These are phyloP conservation scores for Jackrogersella minutella DNA, from an alignment of 495 filamentous ascomycete genomes.

Conservation along the genomic window DNA sequence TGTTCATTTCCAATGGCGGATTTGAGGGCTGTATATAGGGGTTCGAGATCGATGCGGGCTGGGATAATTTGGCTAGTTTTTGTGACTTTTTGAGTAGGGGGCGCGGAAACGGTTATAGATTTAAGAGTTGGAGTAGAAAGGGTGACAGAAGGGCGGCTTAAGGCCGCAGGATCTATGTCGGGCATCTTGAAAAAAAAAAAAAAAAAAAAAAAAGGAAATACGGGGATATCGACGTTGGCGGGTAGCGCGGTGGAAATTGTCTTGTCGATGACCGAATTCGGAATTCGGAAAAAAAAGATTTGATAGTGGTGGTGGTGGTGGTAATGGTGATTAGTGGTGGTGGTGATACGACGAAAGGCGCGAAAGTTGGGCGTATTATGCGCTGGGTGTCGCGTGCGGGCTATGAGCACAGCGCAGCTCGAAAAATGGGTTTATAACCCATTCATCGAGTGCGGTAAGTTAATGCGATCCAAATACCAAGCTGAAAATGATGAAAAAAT, in stretches of 20 bases:
- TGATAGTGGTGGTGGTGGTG: conserved; percentile 21
- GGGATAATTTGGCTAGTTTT: conserved; percentile 73
- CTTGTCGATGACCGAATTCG: conserved; percentile 12
- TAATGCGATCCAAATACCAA: conserved; percentile 51
- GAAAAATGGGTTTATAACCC: conserved; percentile 45
- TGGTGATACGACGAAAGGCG: conserved; percentile 25
- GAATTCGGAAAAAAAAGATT: conserved; percentile 17
- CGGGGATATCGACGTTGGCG: conserved; percentile 15
- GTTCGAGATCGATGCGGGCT: conserved; percentile 87
- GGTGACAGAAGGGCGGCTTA: conserved; percentile 72
- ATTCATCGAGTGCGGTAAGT: conserved; percentile 36
- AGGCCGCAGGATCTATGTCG: conserved; percentile 83
- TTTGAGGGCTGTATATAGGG: conserved; percentile 87
- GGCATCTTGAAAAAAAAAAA: conserved; percentile 62
- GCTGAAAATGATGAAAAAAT: conserved; percentile 51
- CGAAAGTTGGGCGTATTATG: conserved; percentile 25
- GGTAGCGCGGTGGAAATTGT: conserved; percentile 7
- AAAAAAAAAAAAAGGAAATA: not conserved
- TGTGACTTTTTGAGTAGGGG: conserved; percentile 64
- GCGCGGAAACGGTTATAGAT: conserved; percentile 63
- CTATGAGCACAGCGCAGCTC: conserved; percentile 53
- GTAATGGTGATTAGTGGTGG: not conserved
- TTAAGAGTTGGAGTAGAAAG: conserved; percentile 71
- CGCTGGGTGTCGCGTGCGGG: conserved; percentile 52
- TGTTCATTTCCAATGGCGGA: conserved; percentile 76